phyloP scores from a whole-genome alignment of 371 early-diverging fungal species.

The Basidiobolus heterosporus region DNA sequence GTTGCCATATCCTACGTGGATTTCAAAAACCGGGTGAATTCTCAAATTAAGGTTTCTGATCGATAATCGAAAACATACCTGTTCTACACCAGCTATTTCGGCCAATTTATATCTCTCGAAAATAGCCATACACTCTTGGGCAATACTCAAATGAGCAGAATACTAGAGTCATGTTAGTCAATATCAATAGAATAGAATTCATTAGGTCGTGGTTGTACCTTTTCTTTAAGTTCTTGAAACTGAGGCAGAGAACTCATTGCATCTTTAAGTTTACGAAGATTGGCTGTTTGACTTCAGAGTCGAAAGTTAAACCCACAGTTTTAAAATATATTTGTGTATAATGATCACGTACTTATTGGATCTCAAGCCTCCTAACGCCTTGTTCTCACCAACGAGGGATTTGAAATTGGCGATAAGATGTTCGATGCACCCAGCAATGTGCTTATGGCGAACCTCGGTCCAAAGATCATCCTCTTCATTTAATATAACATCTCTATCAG shows the following conservation, averaged over 20 bases:
- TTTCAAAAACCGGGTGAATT: no score
- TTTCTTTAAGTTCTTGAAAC: constrained; percentile 77
- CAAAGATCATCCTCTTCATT: constrained; percentile 64
- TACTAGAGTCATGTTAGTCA: constrained; percentile 26
- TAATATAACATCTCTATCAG: constrained; percentile 33
- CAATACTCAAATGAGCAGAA: constrained; percentile 81
- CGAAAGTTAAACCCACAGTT: no score
- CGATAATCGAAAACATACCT: constrained; percentile 29
- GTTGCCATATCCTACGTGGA: constrained; percentile 60
- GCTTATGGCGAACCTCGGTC: constrained; percentile 72
- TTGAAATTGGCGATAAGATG: constrained; percentile 67
- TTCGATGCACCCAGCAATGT: constrained; percentile 80
- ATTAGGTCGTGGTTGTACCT: constrained; percentile 16
- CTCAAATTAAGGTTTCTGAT: no score
- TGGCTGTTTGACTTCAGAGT: no score
- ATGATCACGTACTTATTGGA: neutral
- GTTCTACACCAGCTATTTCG: constrained; percentile 60
- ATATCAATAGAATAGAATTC: neutral
- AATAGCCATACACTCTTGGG: constrained; percentile 66
- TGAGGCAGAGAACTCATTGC: constrained; percentile 42
- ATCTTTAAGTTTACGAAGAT: no score
- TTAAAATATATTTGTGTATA: no score
- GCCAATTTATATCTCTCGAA: constrained; percentile 58
- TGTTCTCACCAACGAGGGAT: constrained; percentile 44
- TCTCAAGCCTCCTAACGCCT: constrained; percentile 8